Evolutionary conservation across 2,329 filamentous ascomycete genomes (phyloP).

Genomic region (Verticillium nonalfalfae): DNA sequence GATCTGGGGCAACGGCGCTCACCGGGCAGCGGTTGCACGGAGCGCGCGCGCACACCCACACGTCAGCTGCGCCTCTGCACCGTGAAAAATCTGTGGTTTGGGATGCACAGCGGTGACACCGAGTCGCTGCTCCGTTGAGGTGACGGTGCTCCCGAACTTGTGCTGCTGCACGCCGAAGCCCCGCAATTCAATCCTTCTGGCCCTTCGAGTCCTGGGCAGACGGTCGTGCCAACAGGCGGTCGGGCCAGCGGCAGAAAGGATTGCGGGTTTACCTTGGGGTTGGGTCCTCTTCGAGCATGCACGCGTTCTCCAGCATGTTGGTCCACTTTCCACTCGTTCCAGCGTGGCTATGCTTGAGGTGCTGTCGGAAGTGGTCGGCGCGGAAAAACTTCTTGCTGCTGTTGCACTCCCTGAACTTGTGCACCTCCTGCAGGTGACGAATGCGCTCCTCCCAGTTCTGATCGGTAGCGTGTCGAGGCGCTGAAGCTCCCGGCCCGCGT

Average conservation of each 20-base stretch:
- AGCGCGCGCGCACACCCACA: neutral
- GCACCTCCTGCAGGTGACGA: constrained; percentile 80
- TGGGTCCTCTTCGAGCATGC: constrained; percentile 83
- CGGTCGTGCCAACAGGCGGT: neutral
- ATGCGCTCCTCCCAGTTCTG: constrained; percentile 84
- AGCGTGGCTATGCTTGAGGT: constrained; percentile 94
- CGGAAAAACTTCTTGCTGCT: constrained; percentile 97
- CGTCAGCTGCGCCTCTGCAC: neutral
- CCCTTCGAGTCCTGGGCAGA: neutral
- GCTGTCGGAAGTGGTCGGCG: constrained; percentile 95
- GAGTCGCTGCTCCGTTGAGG: neutral
- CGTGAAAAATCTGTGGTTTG: neutral
- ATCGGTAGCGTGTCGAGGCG: constrained; percentile 53
- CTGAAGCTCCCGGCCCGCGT: constrained; percentile 27
- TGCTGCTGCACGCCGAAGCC: neutral
- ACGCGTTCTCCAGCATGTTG: constrained; percentile 93
- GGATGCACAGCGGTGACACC: neutral
- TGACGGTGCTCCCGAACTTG: neutral
- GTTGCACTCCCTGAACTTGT: constrained; percentile 98
- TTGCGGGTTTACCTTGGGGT: constrained; percentile 26
- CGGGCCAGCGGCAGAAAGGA: neutral
- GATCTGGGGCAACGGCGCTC: neutral
- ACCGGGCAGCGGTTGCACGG: neutral
- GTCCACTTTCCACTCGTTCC: constrained; percentile 98
- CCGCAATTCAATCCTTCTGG: neutral